Base-by-base conservation (phyloP, 306 rosid species). In the Trifolium repens region DNA sequence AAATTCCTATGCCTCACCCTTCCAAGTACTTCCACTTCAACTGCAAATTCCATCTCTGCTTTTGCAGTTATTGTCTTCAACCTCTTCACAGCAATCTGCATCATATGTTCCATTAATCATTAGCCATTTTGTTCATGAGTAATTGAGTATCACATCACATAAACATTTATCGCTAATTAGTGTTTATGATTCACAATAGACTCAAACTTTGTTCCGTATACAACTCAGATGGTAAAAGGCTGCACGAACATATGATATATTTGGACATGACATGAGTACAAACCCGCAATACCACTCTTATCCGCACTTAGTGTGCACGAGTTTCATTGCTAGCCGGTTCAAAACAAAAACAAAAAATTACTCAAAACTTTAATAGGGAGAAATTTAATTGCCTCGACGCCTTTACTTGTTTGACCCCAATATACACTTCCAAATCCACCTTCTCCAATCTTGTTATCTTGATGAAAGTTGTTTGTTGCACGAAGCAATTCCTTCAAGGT, bases 11-110 rank as follows among this genome's bases (percentile, higher is more conserved):
- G 98, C 58, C 94, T 86, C 63, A 94, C 98, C 76, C 98, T 84
- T 46, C 93, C 98, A 13, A 91, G 94, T 47, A 94, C 89, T 83
- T 94, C 98, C 22, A 91, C 98, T 86, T 94, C 94, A 11, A 94
- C 97, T 6, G 98, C 98, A 68, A 94, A 94, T 73, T 94, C 98
- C 98, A 91, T 94, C 84, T 94, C 97, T 34, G 96, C 91, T 85
- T 91, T 94, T n/a, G 93, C 88, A n/a, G 86, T 94, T 93, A 91
- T 86, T 3, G 88, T 73, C 78, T 94, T 94, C 62, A 94, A 73
- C 5, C 97, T 79, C 80, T 94, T 94, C 80, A 94, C 97, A 1
- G 97, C 98, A n/a, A 94, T 90, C 98, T 94, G 82, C 71, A 69
- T 4, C 30, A 30, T 11, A 58, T 34, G 30, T 42, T 63, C 39